phyloP scores from a whole-genome alignment of 108 stramenopile genomes.

The Nannochloropsis gaditana region DNA sequence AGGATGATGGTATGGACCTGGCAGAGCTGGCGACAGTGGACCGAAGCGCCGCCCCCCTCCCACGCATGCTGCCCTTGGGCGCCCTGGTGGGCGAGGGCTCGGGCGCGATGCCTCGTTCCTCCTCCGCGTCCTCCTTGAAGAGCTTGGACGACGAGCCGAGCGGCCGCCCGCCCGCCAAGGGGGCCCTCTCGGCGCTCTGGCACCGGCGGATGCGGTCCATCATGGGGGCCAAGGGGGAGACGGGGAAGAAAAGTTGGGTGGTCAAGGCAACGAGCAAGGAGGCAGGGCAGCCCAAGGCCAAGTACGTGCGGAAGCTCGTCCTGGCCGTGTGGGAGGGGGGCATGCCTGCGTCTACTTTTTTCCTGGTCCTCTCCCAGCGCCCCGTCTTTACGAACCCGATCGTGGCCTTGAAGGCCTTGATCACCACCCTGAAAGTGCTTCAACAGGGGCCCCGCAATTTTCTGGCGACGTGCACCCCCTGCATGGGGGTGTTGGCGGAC shows the following conservation, averaged over 20 bases:
- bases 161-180: neutral
- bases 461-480: neutral
- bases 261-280: conserved; percentile 18
- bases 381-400: neutral
- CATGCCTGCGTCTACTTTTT: neutral
- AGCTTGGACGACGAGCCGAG: neutral
- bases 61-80: neutral
- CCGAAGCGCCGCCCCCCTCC: neutral
- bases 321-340: conserved; percentile 8
- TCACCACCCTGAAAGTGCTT: neutral
- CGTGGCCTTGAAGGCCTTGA: conserved; percentile 10
- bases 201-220: neutral
- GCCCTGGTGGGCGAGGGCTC: neutral
- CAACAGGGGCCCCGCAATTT: conserved; percentile 8
- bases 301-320: conserved; percentile 1
- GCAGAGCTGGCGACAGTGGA: neutral
- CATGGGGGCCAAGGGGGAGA: neutral
- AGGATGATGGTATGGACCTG: neutral
- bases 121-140: conserved; percentile 4
- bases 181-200: neutral
- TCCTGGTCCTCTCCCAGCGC: neutral
- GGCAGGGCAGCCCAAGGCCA: conserved; percentile 10
- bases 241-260: conserved; percentile 1
- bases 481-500: neutral
- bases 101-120: neutral